Conservation (phyloP, 805 yeast species). For the Torulaspora gathmanii region DNA sequence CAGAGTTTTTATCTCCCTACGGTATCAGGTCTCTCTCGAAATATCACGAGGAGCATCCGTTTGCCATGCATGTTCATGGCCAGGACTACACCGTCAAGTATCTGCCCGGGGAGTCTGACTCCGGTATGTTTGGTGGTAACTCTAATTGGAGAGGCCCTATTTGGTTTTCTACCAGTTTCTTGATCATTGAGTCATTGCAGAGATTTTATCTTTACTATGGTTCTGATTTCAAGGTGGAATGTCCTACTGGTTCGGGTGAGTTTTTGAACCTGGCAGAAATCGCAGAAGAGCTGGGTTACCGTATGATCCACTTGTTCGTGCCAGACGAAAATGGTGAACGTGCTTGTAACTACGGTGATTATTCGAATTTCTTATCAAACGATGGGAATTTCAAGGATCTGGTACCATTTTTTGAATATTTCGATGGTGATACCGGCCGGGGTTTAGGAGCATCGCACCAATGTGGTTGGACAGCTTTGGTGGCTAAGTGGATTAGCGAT, state of each 20-base stretch:
- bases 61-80: constrained; percentile 77
- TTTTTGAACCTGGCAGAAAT: constrained; percentile 76
- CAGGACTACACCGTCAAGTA: constrained; percentile 64
- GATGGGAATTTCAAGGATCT: constrained; percentile 72
- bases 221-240: constrained; percentile 74
- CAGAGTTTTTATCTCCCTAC: constrained; percentile 75
- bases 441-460: constrained; percentile 93
- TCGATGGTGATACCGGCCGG: constrained; percentile 91
- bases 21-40: constrained; percentile 89
- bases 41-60: constrained; percentile 79
- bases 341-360: constrained; percentile 71
- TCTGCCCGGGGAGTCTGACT: constrained; percentile 83
- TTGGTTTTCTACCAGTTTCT: constrained; percentile 90
- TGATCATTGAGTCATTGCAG: constrained; percentile 80
- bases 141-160: constrained; percentile 98
- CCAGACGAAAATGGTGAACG: constrained; percentile 63
- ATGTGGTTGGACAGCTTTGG: constrained; percentile 94
- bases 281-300: constrained; percentile 84
- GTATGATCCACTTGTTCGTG: constrained; percentile 71
- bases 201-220: constrained; percentile 87
- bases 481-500: constrained; percentile 87
- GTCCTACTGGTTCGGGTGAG: constrained; percentile 81
- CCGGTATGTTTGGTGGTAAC: constrained; percentile 94
- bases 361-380: constrained; percentile 52
- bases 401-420: constrained; percentile 79